These are phyloP conservation scores for Nakataea oryzae DNA, from an alignment of 2,329 filamentous ascomycete species.

Conservation along the genomic window DNA sequence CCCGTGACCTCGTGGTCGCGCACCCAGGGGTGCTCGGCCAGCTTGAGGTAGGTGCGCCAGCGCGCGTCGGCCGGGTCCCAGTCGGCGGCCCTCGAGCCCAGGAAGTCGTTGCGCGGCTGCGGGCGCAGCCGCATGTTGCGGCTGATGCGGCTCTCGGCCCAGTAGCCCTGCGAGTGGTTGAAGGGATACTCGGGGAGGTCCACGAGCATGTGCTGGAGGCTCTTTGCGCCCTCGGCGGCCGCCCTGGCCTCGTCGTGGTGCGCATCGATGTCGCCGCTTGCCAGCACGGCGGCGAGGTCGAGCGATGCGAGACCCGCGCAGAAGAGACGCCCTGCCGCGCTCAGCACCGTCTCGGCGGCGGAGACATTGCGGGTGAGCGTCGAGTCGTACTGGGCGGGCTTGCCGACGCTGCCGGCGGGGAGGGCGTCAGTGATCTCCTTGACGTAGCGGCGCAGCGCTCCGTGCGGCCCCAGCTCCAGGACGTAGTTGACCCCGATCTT, in stretches of 20 bases:
- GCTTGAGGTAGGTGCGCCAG: constrained; percentile 15
- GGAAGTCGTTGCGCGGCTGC: neutral
- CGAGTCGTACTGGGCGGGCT: neutral
- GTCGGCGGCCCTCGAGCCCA: constrained; percentile 1
- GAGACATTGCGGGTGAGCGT: constrained; percentile 4
- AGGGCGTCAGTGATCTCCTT: constrained; percentile 9
- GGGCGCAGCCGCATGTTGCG: neutral
- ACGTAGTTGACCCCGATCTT: constrained; percentile 10
- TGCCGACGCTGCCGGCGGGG: neutral
- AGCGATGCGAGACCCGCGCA: constrained; percentile 5
- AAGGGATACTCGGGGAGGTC: constrained; percentile 34
- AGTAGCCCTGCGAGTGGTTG: constrained; percentile 24
- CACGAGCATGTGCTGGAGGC: constrained; percentile 14
- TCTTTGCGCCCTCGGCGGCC: neutral
- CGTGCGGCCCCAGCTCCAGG: constrained; percentile 16
- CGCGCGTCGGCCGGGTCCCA: constrained; percentile 3
- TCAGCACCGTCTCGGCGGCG: constrained; percentile 10
- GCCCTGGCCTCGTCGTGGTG: neutral
- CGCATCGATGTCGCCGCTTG: neutral
- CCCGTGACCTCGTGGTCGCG: constrained; percentile 15
- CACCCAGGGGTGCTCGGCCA: constrained; percentile 19
- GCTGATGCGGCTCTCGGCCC: constrained; percentile 1
- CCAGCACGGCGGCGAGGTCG: constrained; percentile 4
- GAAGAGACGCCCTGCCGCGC: constrained; percentile 9
- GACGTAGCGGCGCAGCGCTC: constrained; percentile 14